Base-by-base conservation (phyloP, 495 filamentous ascomycete species). In the Letharia columbiana region DNA sequence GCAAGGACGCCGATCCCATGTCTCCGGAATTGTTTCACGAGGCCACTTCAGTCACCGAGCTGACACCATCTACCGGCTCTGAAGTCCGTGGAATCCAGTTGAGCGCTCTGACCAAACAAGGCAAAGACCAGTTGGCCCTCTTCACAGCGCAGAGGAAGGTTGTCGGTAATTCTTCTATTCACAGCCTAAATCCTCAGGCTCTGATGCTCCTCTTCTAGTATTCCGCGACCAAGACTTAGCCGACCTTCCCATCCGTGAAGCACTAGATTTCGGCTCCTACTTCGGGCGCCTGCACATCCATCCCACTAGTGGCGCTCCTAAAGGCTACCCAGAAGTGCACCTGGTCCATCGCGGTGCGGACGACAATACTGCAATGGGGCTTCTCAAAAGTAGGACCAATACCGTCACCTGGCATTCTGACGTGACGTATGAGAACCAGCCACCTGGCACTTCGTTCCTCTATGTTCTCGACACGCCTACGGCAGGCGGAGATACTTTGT, bases 251-350 rank as follows among this genome's bases (percentile, higher is more conserved):
- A 91, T 93, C 66, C 74, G 81, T 44, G 77, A 88, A 18, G 87
- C 87, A 8, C 77, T 91, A 8, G 82, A 89, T n/a, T 90, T 85
- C 68, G 88, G 86, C 44, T 78, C 79, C 12, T 91, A 94, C 73
- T 96, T 93, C 74, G 90, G 91, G 39, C 85, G 87, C 41, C 87
- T 88, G 68, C 89, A 96, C 77, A 91, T 94, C 73, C 89, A 94
- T 71, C 91, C 89, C 4, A 88, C 89, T 6, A 87, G 83, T 17
- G 89, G 90, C 35, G 80, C 86, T 3, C 90, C 90, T 0, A 78
- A 83, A 66, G 87, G 85, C 17, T 83, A 83, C 72, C 89, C 90
- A 12, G 87, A 92, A 67, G 76, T 94, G 62, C 90, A 93, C 73
- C 77, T 93, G 7, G 91, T 92, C 9, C 88, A 92, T 73, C 85